Base-by-base conservation (phyloP, 1,284 basidiomycete species). In the Microbotryum intermedium region DNA sequence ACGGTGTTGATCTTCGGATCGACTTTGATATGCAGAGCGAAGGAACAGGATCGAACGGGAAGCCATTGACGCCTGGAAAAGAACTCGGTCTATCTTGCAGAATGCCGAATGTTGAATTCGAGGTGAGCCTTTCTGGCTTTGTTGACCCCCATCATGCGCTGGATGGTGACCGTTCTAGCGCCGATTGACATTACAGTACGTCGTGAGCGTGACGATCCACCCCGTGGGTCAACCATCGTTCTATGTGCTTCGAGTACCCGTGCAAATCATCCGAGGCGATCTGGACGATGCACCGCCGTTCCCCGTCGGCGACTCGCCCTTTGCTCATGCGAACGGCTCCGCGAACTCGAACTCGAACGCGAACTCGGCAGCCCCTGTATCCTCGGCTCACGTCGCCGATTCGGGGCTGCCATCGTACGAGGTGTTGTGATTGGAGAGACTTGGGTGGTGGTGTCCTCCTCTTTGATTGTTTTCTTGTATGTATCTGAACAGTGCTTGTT, bases 1-100 rank as follows among this genome's bases (percentile, higher is more conserved):
- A 52, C 5, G 56, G 48, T 25, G n/a, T 26, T 26, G 56, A 57
- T 30, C n/a, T 57, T 29, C 50, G 30, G 48, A 25, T 57, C 49
- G 49, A 43, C 4, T 50, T 57, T 30, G 34, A 39, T 9, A 26
- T 57, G 10, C 56, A 57, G 39, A 29, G 34, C 10, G 26, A n/a
- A 26, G 34, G 47, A 20, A 7, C 11, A 6, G n/a, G 47, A 20
- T 16, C 46, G 7, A 42, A 50, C 21, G 55, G 55, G 8, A 21
- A 21, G 26, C 20, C 3, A 1, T 10, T 51, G 2, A 25, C 50
- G n/a, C n/a, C 50, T 5, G 20, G 50, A 25, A 39, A 39, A 39
- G 50, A 9, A n/a, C 13, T 51, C 16, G 25, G 26, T n/a, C 25
- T 51, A 20, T 25, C 21, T 18, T 23, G 21, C 6, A 29, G 44